Evolutionary conservation across 176 grass and related monocot genomes (phyloP), one percentile per base, ranked within the genome.

Genomic region (Phoenix dactylifera): DNA sequence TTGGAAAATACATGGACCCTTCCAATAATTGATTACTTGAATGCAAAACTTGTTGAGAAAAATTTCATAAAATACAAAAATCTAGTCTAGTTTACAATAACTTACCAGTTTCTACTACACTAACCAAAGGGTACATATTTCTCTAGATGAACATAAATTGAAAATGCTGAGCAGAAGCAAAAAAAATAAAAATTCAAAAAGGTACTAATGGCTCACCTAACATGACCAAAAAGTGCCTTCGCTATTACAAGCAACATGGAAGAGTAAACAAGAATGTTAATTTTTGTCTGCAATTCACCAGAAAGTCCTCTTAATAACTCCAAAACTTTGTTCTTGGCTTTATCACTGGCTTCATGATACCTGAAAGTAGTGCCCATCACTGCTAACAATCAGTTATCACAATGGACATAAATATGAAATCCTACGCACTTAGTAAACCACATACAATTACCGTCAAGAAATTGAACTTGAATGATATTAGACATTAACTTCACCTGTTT

Each of bases 191-290:
- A 44, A 44, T 1, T 44, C 7, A 44, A 12, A 12, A 12, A 14
- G 32, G 32, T 9, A 35, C 7, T 7, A 10, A 9, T 9, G 35
- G 10, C 6, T 81, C 71, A 96, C 91, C 91, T 85, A 56, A 87
- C 83, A 73, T 96, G 91, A 79, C 86, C 70, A 79, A 90, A 90
- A 56, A 96, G 77, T 55, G 91, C 91, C 71, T 90, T 96, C 66
- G 86, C 72, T 74, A 90, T 82, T 71, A 96, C 49, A 55, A 87
- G 86, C 29, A 90, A 59, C 6, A 75, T 87, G 5, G 86, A 90
- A 61, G 86, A 83, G 48, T 85, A 96, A 55, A 96, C 91, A 72
- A 96, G 83, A 55, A 96, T 81, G 51, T 96, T 96, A 58, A 70
- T 77, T 67, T 87, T 87, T 50, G 64, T 82, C 64, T 96, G 91